Percentiles rank a stretch among this genome's conserved stretches.
Conservation (phyloP, 2,329 filamentous ascomycete genomes). For the Aspergillus udagawae region DNA sequence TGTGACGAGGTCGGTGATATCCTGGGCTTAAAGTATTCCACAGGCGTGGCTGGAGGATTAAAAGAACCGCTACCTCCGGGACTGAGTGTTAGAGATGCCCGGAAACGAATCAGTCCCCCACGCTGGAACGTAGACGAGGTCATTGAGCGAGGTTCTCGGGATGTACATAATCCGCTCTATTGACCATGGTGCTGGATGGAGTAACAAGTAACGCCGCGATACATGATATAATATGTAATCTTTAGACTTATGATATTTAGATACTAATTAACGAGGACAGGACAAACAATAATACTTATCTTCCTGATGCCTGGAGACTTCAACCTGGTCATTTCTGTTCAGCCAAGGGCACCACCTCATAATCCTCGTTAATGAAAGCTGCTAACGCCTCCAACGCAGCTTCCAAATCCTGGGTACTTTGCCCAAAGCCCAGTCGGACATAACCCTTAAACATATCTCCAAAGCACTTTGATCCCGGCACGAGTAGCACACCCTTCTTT, state of each 20-base stretch:
- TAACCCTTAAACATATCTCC: background rate
- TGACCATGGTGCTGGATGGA: conserved; percentile 32
- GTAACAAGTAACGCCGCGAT: background rate
- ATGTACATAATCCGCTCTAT: conserved; percentile 66
- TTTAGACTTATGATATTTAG: background rate
- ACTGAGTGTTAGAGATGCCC: background rate
- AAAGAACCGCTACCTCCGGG: conserved; percentile 56
- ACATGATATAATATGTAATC: background rate
- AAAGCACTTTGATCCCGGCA: background rate
- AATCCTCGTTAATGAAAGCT: background rate
- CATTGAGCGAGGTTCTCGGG: conserved; percentile 64
- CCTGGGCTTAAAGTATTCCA: conserved; percentile 88
- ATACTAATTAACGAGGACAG: background rate
- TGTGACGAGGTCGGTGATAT: conserved; percentile 88
- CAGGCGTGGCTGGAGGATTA: conserved; percentile 80
- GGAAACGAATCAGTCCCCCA: conserved; percentile 59
- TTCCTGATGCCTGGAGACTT: no score
- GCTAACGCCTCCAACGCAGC: background rate
- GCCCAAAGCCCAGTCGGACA: background rate
- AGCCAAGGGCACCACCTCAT: background rate
- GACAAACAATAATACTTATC: background rate
- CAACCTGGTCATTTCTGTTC: conserved; percentile 21
- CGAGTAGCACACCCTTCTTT: background rate
- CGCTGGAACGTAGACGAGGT: conserved; percentile 74
- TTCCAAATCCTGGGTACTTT: background rate